A percentile compares a stretch with the other conserved stretches of the same genome.
Conservation (phyloP, 2,329 filamentous ascomycete species). For the Ascomycota sp. region DNA sequence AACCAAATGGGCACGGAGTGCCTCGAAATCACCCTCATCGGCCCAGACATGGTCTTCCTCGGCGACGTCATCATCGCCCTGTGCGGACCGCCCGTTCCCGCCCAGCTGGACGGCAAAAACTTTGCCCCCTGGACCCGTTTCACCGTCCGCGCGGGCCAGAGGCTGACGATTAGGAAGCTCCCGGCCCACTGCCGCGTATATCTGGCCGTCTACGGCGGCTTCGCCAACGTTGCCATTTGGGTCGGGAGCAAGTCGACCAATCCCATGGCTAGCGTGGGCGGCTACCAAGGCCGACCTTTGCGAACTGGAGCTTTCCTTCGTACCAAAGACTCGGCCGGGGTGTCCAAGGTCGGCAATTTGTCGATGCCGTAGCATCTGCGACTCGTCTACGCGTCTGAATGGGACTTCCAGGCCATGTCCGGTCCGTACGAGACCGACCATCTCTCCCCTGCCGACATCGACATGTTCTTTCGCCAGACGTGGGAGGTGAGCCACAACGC, state of each 20-base stretch:
- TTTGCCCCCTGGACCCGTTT: conserved; percentile 34
- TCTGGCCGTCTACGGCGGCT: conserved; percentile 26
- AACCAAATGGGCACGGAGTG: conserved; percentile 29
- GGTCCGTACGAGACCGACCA: conserved; percentile 15
- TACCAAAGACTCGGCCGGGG: not conserved
- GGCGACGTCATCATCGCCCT: conserved; percentile 32
- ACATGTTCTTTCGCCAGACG: conserved; percentile 33
- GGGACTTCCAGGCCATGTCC: too few species aligned
- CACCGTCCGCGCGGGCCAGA: conserved; percentile 23
- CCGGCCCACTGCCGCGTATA: conserved; percentile 34
- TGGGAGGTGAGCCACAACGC: conserved; percentile 43
- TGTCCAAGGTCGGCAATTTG: conserved; percentile 3
- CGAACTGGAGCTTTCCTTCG: conserved; percentile 14
- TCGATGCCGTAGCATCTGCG: too few species aligned
- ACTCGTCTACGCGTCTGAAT: too few species aligned
- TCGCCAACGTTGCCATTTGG: conserved; percentile 26
- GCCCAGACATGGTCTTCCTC: conserved; percentile 36
- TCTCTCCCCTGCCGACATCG: conserved; percentile 8
- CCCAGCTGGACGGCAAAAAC: conserved; percentile 24
- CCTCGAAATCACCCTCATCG: conserved; percentile 38
- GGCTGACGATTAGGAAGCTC: conserved; percentile 31
- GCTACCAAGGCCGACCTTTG: conserved; percentile 36
- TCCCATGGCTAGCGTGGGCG: conserved; percentile 35
- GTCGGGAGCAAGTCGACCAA: conserved; percentile 39
- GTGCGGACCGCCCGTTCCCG: conserved; percentile 32